Evolutionary conservation across 1,284 basidiomycete species (phyloP).

Genomic region (Ganoderma boninense): DNA sequence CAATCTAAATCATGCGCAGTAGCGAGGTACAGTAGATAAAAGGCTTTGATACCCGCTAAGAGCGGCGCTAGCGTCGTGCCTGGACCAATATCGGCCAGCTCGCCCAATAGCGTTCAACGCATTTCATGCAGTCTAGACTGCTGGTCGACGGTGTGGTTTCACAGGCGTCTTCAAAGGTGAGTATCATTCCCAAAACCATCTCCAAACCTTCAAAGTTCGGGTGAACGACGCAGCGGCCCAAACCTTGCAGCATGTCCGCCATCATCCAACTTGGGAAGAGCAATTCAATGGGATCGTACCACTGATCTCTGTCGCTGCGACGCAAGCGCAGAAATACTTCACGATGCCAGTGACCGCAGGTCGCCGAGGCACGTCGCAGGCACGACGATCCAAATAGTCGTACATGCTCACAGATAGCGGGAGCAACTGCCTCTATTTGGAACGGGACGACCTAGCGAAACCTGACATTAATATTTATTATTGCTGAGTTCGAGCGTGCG

Average conservation of each 20-base stretch:
- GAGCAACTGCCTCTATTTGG: conserved; percentile 73
- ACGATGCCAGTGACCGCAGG: neutral
- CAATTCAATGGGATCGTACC: conserved; percentile 59
- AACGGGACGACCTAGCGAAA: conserved; percentile 67
- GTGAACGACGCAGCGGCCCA: conserved; percentile 72
- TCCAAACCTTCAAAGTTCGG: conserved; percentile 49
- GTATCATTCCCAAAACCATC: conserved; percentile 53
- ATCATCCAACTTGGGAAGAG: conserved; percentile 56
- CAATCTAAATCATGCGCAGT: conserved; percentile 63
- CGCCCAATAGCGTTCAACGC: conserved; percentile 65
- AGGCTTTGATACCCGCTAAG: conserved; percentile 47
- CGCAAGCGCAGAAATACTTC: neutral
- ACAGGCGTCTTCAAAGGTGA: conserved; percentile 43
- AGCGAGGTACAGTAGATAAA: conserved; percentile 41
- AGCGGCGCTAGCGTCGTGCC: conserved; percentile 47
- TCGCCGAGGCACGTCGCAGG: neutral
- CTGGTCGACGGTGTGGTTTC: conserved; percentile 70
- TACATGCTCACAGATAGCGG: conserved; percentile 65
- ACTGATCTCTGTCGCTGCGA: conserved; percentile 50
- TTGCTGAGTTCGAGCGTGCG: conserved; percentile 66
- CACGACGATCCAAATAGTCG: neutral
- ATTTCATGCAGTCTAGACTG: conserved; percentile 70
- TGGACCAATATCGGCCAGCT: conserved; percentile 55
- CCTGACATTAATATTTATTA: conserved; percentile 44
- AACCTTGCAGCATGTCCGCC: conserved; percentile 57